Evolutionary conservation across 805 yeast species (phyloP).

Genomic region (Candida caryicola): DNA sequence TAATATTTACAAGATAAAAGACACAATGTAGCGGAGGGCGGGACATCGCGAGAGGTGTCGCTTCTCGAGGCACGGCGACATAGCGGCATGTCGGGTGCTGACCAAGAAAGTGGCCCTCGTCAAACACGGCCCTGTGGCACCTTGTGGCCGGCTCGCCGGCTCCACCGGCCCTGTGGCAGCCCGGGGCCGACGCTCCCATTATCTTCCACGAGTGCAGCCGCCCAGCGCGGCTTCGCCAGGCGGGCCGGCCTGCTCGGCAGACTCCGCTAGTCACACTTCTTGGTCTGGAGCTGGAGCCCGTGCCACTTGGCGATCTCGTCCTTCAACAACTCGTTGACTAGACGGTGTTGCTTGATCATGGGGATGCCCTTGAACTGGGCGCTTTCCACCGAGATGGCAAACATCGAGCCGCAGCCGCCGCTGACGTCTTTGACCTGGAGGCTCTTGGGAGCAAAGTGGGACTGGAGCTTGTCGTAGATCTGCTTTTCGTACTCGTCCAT

Average conservation of each 20-base stretch:
- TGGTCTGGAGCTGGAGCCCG: conserved; percentile 84
- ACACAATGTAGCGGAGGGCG: too few relatives aligned
- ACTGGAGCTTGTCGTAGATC: conserved; percentile 53
- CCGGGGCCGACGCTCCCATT: too few relatives aligned
- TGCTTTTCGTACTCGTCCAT: conserved; percentile 63
- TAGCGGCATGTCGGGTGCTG: too few relatives aligned
- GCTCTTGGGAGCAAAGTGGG: conserved; percentile 56
- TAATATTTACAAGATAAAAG: conserved; percentile 1
- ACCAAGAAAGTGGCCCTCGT: too few relatives aligned
- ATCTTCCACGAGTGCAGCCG: too few relatives aligned
- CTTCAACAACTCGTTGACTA: conserved; percentile 76
- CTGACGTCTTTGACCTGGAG: conserved; percentile 78
- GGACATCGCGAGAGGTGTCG: too few relatives aligned
- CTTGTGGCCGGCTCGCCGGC: too few relatives aligned
- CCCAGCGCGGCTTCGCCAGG: too few relatives aligned
- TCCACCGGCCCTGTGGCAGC: too few relatives aligned
- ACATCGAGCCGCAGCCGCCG: conserved; percentile 98
- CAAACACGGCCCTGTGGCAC: too few relatives aligned
- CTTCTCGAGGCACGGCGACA: too few relatives aligned
- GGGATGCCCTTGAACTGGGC: conserved; percentile 72
- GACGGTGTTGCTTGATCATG: conserved; percentile 87
- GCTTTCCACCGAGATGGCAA: conserved; percentile 76
- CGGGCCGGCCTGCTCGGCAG: too few relatives aligned
- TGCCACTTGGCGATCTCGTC: conserved; percentile 94
- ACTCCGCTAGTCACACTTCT: conserved; percentile 18